Evolutionary conservation across 2,329 filamentous ascomycete species (phyloP), one percentile per base, ranked within the genome.

Genomic region (Tetracladium maxilliforme): DNA sequence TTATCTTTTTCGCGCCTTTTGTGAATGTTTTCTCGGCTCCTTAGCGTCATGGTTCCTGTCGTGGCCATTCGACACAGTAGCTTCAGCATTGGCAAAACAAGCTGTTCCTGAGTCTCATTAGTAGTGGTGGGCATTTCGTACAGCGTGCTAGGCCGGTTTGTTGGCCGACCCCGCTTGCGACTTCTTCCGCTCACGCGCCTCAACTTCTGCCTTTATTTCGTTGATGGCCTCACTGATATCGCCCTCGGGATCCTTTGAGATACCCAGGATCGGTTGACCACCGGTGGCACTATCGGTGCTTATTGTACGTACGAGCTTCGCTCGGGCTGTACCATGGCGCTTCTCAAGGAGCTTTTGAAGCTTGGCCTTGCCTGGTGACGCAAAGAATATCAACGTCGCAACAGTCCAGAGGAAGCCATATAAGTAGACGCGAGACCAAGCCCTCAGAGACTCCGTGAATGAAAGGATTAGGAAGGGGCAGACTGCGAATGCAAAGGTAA

Each of bases 341-440:
- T 74, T 64, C 30, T 61, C 51, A 37, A 80, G 75, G 6, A 82
- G 51, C 39, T 62, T 59, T 31, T 58, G 56, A 1, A 84, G 54
- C 11, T 49, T 40, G 5, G 54, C 49, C 47, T 86, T 92, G 3
- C 70, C 78, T 0, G 83, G 82, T 2, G 79, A 82, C 20, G 73
- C 66, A 43, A 95, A 93, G 54, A 93, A 77, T 6, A 58, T 67
- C 29, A 86, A 68, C 11, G 72, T 69, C 1, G 54, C 46, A 7
- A 58, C 51, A 2, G 78, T 78, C 36, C 72, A 74, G 32, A 86
- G 44, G 27, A 90, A 58, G 16, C 69, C 72, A 51, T 92, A 98
- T 55, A 84, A 95, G 54, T 93, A 90, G 18, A 94, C 79, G 21
- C 80, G 70, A 1, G 69, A 54, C 90, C 90, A 98, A 30, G 81